Evolutionary conservation across 148 eudicot genomes (phyloP).

Genomic region (Chenopodium quinoa): DNA sequence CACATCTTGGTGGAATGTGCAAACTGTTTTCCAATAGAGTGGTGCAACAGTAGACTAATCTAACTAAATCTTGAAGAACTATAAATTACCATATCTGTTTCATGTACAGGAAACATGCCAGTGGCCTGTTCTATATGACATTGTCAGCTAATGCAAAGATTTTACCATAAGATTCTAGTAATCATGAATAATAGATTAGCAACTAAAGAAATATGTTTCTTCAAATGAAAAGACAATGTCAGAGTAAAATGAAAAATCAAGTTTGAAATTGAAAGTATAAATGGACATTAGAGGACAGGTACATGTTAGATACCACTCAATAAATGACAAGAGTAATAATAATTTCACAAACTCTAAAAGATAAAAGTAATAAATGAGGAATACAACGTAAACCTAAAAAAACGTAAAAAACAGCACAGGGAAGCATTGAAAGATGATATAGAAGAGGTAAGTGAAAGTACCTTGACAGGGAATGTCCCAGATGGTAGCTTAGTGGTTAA

Average conservation of each 20-base stretch:
- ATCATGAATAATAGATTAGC: neutral
- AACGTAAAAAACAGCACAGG: slow-evolving; percentile 4
- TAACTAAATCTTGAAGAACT: neutral
- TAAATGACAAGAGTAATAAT: neutral
- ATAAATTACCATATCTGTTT: neutral
- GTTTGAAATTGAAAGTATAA: neutral
- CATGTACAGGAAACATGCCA: neutral
- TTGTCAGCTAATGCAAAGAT: neutral
- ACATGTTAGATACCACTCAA: neutral
- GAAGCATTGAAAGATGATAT: neutral
- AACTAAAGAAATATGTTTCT: neutral
- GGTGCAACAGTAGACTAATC: neutral
- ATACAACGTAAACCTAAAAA: neutral
- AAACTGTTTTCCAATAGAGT: neutral
- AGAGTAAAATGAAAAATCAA: neutral
- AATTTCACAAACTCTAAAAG: neutral
- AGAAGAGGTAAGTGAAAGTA: slow-evolving; percentile 24
- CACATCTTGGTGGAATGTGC: neutral
- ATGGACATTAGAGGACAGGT: neutral
- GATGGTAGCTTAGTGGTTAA: slow-evolving; percentile 81
- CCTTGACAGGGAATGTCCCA: slow-evolving; percentile 98
- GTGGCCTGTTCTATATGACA: neutral
- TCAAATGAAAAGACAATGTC: neutral
- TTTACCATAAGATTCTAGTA: neutral
- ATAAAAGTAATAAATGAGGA: neutral